Evolutionary conservation across 2,329 filamentous ascomycete species (phyloP).

Genomic region (Cytospora leucostoma): DNA sequence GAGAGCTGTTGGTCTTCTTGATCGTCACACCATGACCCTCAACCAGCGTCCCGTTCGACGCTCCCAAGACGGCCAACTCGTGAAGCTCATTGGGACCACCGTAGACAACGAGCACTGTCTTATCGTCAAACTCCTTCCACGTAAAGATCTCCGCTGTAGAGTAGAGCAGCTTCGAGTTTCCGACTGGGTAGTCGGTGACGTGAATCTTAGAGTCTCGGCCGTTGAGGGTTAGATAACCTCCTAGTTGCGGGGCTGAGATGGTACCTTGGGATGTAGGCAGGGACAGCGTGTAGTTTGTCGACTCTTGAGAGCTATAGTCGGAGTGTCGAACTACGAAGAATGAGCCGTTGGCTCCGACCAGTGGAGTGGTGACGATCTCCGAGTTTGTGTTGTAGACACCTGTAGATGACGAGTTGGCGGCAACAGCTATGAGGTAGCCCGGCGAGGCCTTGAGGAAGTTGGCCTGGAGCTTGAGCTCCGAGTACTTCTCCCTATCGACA

Average conservation of each 20-base stretch:
- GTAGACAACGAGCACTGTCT: conserved; percentile 65
- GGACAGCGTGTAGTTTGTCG: conserved; percentile 63
- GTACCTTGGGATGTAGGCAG: conserved; percentile 60
- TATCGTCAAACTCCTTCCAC: conserved; percentile 63
- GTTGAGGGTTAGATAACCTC: conserved; percentile 56
- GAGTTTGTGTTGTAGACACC: conserved; percentile 57
- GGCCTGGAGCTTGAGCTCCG: conserved; percentile 73
- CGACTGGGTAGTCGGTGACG: conserved; percentile 66
- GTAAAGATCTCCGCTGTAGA: conserved; percentile 71
- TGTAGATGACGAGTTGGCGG: conserved; percentile 49
- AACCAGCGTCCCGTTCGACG: conserved; percentile 6
- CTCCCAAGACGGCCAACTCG: conserved; percentile 54
- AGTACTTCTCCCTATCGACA: conserved; percentile 74
- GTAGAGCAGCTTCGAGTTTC: conserved; percentile 60
- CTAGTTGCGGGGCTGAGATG: conserved; percentile 58
- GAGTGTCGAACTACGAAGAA: conserved; percentile 71
- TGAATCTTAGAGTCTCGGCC: conserved; percentile 69
- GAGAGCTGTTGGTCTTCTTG: conserved; percentile 24
- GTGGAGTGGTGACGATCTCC: conserved; percentile 62
- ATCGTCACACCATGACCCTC: conserved; percentile 33
- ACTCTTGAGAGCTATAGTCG: conserved; percentile 58
- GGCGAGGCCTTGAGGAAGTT: conserved; percentile 75
- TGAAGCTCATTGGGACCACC: conserved; percentile 63
- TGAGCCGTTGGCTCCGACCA: conserved; percentile 54
- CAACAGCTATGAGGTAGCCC: conserved; percentile 63